Evolutionary conservation across 2,329 filamentous ascomycete genomes (phyloP), one percentile per base, ranked within the genome.

Genomic region (Epichloe uncinata): DNA sequence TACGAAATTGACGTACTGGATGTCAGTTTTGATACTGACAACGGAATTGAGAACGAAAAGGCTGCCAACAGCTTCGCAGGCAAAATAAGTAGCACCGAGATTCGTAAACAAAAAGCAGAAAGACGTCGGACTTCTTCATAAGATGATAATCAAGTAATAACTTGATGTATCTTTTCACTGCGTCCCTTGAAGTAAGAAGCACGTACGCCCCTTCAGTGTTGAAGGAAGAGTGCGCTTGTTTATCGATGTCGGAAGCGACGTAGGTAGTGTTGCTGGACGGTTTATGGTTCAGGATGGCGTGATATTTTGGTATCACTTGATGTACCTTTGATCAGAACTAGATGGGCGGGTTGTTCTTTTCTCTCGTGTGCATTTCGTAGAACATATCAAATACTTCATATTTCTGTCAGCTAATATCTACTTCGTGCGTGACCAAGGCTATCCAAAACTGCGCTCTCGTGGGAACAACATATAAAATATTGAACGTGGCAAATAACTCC

Each of bases 31-130:
- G 69, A 73, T 42, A 66, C 47, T 2, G 53, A 42, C 3, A 50
- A 41, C 0, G 56, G 71, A 15, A 68, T 71, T 2, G 59, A 58
- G 41, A 63, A 57, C n/a, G 69, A 66, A 55, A 35, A 26, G 9
- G 34, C 45, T 9, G 70, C 63, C 12, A 77, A 81, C 50, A 74
- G 77, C 55, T 95, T 94, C 66, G 79, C 82, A 26, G 77, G 78
- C 53, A 97, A 96, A 69, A 86, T 96, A 57, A 95, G 89, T 71
- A 96, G 90, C 67, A 94, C 90, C 1, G 85, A 85, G 51, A 95
- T 95, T 57, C 73, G 84, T 48, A 69, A 71, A 60, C 69, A 69
- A 52, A 53, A 50, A 35, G 51, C 45, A 13, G 18, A 49, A 43
- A 30, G 50, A 18, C 57, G 7, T 22, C 26, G 18, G 48, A 37